Base-by-base conservation (phyloP, 2,329 filamentous ascomycete genomes). In the Paradendryphiella salina region DNA sequence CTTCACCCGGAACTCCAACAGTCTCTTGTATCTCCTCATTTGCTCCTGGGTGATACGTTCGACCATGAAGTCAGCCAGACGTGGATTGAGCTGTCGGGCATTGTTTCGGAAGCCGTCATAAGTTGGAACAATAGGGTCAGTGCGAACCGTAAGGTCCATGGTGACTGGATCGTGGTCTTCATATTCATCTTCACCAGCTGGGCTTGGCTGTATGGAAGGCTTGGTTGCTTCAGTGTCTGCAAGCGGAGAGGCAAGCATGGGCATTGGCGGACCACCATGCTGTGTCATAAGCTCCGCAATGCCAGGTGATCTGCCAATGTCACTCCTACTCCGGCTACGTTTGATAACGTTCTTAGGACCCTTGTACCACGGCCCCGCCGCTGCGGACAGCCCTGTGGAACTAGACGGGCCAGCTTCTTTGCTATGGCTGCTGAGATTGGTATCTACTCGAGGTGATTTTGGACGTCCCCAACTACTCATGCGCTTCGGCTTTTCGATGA, bases 11-110 rank as follows among this genome's bases (percentile, higher is more conserved):
- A 80, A 77, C 31, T 84, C 85, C 23, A 93, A 77, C 13, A 96
- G 77, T 21, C 83, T 82, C 71, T 92, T 94, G 73, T 92, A 96
- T 47, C 91, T 84, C 52, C 85, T 78, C 38, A 87, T 77, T 70
- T 96, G 90, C 65, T 96, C 90, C 58, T 89, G 83, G 0, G 88
- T 89, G 60, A 96, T 88, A 37, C 91, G 85, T 23, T 94, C 88
- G 11, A 93, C 82, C 57, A 96, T 79, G 71, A 85, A 79, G 7
- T 79, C 75, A n/a, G 78, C 77, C 50, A 96, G 77, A 9, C 79
- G 76, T n/a, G 90, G 89, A 64, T 95, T 95, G 35, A 95, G 75
- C 52, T 82, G 80, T 37, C 85, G 75, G 14, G 93, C 82, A 65
- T 96, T 88, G 18, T 83, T 79, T 59, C 84, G 85, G 74, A 96